Evolutionary conservation across 129 eudicot species (phyloP).

Genomic region (Cynara cardunculus): DNA sequence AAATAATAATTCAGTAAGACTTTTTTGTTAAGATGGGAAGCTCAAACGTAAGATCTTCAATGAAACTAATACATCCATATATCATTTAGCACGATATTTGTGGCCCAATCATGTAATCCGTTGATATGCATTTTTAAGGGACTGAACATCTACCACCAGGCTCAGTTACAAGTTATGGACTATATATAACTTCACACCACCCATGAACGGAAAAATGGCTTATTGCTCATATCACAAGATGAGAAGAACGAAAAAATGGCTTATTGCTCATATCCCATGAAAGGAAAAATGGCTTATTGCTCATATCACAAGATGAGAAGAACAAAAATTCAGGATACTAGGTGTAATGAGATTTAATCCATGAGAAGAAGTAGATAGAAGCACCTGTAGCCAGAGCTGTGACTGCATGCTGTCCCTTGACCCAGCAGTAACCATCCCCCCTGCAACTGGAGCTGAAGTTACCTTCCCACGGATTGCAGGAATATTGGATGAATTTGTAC

Average conservation of each 20-base stretch:
- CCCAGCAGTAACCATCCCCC: constrained; percentile 58
- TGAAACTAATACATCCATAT: too few relatives aligned
- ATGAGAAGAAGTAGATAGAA: background rate
- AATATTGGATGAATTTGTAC: constrained; percentile 47
- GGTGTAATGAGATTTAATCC: background rate
- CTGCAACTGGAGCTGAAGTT: constrained; percentile 56
- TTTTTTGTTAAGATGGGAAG: too few relatives aligned
- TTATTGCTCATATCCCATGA: too few relatives aligned
- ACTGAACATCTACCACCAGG: background rate
- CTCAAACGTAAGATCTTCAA: too few relatives aligned
- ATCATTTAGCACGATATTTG: too few relatives aligned
- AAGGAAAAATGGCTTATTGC: too few relatives aligned
- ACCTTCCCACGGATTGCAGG: constrained; percentile 67
- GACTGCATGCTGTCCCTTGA: constrained; percentile 72
- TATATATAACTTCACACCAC: background rate
- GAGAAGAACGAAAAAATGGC: background rate
- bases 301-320: background rate
- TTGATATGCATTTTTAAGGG: too few relatives aligned
- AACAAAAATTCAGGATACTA: background rate
- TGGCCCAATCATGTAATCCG: too few relatives aligned
- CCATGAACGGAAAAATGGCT: background rate
- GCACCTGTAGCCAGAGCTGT: constrained; percentile 80
- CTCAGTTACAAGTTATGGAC: background rate
- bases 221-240: background rate
- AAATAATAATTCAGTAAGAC: too few relatives aligned